Conservation (phyloP, 2,329 filamentous ascomycete species). For the Colletotrichum echinochloae region DNA sequence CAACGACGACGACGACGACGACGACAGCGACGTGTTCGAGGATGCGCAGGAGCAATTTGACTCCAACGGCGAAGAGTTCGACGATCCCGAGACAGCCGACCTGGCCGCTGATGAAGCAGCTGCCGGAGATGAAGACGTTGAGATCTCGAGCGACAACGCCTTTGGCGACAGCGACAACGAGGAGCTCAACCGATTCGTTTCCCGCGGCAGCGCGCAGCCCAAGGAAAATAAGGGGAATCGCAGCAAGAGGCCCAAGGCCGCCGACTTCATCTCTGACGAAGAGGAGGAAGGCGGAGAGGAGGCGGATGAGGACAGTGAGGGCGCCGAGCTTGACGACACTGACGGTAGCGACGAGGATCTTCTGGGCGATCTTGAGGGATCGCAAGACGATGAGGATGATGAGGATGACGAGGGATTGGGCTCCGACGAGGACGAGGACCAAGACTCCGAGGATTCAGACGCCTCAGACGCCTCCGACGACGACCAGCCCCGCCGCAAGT, state of each 20-base stretch:
- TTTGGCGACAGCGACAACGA: slow-evolving; percentile 89
- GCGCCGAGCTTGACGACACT: slow-evolving; percentile 48
- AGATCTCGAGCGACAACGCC: slow-evolving; percentile 75
- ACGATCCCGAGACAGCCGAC: slow-evolving; percentile 68
- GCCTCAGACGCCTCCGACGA: slow-evolving; percentile 46
- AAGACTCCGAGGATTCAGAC: slow-evolving; percentile 51
- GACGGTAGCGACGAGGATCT: slow-evolving; percentile 46
- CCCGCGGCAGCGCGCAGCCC: slow-evolving; percentile 69
- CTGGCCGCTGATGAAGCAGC: slow-evolving; percentile 62
- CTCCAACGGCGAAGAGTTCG: slow-evolving; percentile 61
- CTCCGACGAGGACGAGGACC: slow-evolving; percentile 49
- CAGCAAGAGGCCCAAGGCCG: slow-evolving; percentile 60
- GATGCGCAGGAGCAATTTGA: slow-evolving; percentile 51
- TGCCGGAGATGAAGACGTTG: slow-evolving; percentile 64
- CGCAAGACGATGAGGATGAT: slow-evolving; percentile 46
- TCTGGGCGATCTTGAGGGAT: slow-evolving; percentile 43
- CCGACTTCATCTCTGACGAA: slow-evolving; percentile 67
- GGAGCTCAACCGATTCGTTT: slow-evolving; percentile 79
- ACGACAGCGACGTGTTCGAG: slow-evolving; percentile 63
- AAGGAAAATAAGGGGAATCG: slow-evolving; percentile 47
- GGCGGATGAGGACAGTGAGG: slow-evolving; percentile 54
- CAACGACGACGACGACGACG: slow-evolving; percentile 63
- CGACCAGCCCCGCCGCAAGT: slow-evolving; percentile 29
- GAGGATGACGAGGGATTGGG: slow-evolving; percentile 50
- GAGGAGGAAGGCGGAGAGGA: slow-evolving; percentile 54